A percentile compares a stretch with the other conserved stretches of the same genome.
These are phyloP conservation scores for Fusarium praegraminearum DNA, from an alignment of 2,329 filamentous ascomycete genomes.

Conservation along the genomic window DNA sequence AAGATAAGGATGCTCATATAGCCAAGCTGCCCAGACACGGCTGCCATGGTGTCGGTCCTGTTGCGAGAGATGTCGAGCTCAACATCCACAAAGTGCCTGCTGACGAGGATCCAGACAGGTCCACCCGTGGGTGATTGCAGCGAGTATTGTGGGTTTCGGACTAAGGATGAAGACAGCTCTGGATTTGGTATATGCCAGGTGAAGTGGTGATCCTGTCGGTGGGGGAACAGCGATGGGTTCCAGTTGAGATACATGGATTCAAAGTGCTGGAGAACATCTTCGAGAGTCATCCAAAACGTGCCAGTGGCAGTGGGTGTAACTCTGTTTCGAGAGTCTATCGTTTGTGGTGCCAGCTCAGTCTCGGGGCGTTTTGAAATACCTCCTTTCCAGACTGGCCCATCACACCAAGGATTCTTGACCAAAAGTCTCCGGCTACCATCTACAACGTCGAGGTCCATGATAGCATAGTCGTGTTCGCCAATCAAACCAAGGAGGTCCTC, in stretches of 20 bases:
- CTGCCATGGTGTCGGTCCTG: slow-evolving; percentile 56
- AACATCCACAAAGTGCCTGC: slow-evolving; percentile 83
- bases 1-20: slow-evolving; percentile 92
- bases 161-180: slow-evolving; percentile 66
- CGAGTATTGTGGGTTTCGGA: slow-evolving; percentile 79
- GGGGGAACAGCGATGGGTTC: slow-evolving; percentile 86
- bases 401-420: slow-evolving; percentile 96
- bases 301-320: slow-evolving; percentile 61
- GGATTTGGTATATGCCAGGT: slow-evolving; percentile 75
- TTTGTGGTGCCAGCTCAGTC: not conserved
- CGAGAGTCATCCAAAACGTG: slow-evolving; percentile 94
- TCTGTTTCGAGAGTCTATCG: slow-evolving; percentile 17
- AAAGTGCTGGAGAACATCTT: slow-evolving; percentile 90
- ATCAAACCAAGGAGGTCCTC: slow-evolving; percentile 85
- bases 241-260: slow-evolving; percentile 98
- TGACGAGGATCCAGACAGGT: slow-evolving; percentile 85
- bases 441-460: slow-evolving; percentile 79
- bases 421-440: slow-evolving; percentile 75
- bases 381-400: slow-evolving; percentile 79
- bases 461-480: slow-evolving; percentile 93
- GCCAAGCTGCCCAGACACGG: slow-evolving; percentile 69
- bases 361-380: slow-evolving; percentile 8
- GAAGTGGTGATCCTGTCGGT: slow-evolving; percentile 91
- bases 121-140: slow-evolving; percentile 69
- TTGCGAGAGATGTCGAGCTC: slow-evolving; percentile 69